phyloP scores from a whole-genome alignment of 495 filamentous ascomycete species.

The Hypoxylon rickii region DNA sequence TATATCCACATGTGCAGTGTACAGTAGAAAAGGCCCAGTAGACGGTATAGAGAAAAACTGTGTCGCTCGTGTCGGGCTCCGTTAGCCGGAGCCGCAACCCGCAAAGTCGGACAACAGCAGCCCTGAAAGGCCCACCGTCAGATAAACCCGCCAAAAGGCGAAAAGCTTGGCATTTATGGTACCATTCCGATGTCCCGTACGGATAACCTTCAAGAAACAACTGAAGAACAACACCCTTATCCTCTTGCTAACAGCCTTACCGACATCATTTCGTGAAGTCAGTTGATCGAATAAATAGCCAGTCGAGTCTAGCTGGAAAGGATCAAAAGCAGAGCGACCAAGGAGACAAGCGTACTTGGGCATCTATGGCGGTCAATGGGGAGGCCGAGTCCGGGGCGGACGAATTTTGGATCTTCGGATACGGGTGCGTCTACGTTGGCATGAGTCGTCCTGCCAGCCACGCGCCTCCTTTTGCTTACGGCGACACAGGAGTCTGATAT shows the following conservation, averaged over 20 bases:
- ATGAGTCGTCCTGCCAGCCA: background rate
- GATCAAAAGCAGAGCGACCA: background rate
- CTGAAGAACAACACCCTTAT: background rate
- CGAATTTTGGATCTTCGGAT: conserved; percentile 89
- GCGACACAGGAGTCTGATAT: conserved; percentile 85
- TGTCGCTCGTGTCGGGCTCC: conserved; percentile 3
- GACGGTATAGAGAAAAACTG: conserved; percentile 2
- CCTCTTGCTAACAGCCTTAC: background rate
- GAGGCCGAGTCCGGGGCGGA: conserved; percentile 21
- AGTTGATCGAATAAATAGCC: too few relatives aligned
- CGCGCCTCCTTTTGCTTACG: conserved; percentile 28
- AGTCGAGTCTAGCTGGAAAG: too few relatives aligned
- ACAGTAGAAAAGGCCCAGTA: too few relatives aligned
- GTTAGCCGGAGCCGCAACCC: conserved; percentile 27
- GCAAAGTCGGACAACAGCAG: conserved; percentile 12
- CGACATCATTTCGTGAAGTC: too few relatives aligned
- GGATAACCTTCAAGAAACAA: background rate
- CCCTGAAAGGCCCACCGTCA: conserved; percentile 9
- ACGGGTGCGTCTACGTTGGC: conserved; percentile 65
- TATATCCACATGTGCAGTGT: too few relatives aligned
- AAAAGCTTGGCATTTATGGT: conserved; percentile 34
- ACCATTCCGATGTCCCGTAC: conserved; percentile 18
- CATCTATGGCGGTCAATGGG: conserved; percentile 28
- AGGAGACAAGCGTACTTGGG: background rate
- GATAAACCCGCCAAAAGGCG: conserved; percentile 19